phyloP scores from a whole-genome alignment of 1,284 basidiomycete species.

The Leccinum fallax region DNA sequence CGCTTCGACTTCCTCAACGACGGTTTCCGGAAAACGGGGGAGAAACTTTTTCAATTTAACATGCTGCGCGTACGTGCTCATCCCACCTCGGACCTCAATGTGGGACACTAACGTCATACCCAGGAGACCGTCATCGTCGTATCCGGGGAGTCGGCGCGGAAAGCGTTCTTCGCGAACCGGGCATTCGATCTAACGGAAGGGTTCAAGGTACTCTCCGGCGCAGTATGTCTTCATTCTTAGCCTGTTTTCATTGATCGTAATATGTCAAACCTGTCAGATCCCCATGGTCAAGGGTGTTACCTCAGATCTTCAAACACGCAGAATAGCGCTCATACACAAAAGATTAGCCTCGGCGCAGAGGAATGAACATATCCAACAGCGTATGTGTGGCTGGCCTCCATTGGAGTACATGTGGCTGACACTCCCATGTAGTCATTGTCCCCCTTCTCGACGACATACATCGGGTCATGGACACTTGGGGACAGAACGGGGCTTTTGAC shows the following conservation, averaged over 20 bases:
- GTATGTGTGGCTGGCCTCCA: slow-evolving; percentile 44
- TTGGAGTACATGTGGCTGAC: slow-evolving; percentile 10
- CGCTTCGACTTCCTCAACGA: slow-evolving; percentile 71
- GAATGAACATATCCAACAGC: slow-evolving; percentile 54
- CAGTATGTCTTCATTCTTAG: slow-evolving; percentile 47
- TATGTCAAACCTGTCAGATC: slow-evolving; percentile 45
- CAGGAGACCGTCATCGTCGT: slow-evolving; percentile 71
- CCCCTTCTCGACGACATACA: slow-evolving; percentile 63
- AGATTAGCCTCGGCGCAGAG: slow-evolving; percentile 63
- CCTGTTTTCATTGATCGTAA: slow-evolving; percentile 8
- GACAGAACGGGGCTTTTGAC: slow-evolving; percentile 59
- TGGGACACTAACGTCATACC: slow-evolving; percentile 23
- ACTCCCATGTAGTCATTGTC: slow-evolving; percentile 52
- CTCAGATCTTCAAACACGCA: slow-evolving; percentile 60
- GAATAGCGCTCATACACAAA: slow-evolving; percentile 67
- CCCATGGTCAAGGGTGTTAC: slow-evolving; percentile 74
- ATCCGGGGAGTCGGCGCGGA: slow-evolving; percentile 69
- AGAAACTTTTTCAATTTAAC: slow-evolving; percentile 65
- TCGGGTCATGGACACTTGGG: slow-evolving; percentile 61
- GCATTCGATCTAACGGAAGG: slow-evolving; percentile 73
- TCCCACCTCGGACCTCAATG: slow-evolving; percentile 10
- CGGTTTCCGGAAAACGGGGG: slow-evolving; percentile 65
- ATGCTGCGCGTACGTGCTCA: slow-evolving; percentile 48
- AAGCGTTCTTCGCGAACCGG: slow-evolving; percentile 66
- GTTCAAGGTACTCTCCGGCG: slow-evolving; percentile 73